Conservation (phyloP, 257 asterid genomes). For the Rauvolfia tetraphylla region DNA sequence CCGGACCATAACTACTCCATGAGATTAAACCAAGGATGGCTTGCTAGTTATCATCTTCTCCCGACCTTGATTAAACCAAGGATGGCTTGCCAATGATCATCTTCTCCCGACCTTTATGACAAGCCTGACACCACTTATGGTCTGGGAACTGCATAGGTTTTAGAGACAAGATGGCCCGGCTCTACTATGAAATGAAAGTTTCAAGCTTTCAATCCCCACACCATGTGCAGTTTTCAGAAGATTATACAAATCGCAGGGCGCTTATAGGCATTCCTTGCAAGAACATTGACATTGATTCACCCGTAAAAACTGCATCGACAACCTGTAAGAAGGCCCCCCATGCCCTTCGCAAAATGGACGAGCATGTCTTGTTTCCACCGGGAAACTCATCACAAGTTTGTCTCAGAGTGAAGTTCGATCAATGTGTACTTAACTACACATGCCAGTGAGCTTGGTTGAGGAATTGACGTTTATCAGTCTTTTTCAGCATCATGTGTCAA, state of each 20-base stretch:
- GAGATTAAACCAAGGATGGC: too few relatives aligned
- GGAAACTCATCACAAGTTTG: not conserved
- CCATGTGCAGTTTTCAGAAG: constrained; percentile 14
- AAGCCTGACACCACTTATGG: not conserved
- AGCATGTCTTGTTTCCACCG: not conserved
- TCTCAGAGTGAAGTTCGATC: not conserved
- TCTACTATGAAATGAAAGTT: not conserved
- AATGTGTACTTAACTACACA: not conserved
- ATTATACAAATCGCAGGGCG: not conserved
- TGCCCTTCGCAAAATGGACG: not conserved
- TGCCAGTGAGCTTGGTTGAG: not conserved
- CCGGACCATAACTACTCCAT: too few relatives aligned
- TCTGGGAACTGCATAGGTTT: not conserved
- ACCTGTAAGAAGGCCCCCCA: not conserved
- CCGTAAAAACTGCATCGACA: not conserved
- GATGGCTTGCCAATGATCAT: not conserved
- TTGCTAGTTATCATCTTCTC: too few relatives aligned
- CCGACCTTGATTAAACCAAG: too few relatives aligned
- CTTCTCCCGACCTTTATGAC: not conserved
- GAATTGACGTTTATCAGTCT: not conserved
- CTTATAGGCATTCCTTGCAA: not conserved
- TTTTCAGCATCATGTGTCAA: too few relatives aligned
- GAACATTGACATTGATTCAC: not conserved
- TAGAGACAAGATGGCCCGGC: constrained; percentile 6
- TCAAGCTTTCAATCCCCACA: not conserved